These are phyloP conservation scores for Liriodendron chinense DNA, from an alignment of 164 flowering plant species.

Conservation along the genomic window DNA sequence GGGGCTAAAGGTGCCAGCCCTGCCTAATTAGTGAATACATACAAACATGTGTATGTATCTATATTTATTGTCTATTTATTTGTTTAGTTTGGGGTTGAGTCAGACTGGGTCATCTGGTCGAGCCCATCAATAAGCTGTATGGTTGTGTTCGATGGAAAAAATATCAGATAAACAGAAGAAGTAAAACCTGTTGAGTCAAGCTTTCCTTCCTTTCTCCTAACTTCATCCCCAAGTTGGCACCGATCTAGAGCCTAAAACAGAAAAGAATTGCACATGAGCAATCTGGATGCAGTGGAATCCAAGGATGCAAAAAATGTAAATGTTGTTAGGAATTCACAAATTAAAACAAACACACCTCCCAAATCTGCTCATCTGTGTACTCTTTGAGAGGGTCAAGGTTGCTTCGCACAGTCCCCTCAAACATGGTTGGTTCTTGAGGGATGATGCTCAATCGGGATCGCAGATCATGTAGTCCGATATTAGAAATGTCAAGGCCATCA, in stretches of 20 bases:
- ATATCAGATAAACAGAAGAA: background rate
- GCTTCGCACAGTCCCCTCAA: conserved; percentile 40
- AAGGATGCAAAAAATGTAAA: conserved; percentile 4
- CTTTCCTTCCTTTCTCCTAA: conserved; percentile 33
- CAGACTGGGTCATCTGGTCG: too few relatives aligned
- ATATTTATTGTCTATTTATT: too few relatives aligned
- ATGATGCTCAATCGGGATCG: conserved; percentile 42
- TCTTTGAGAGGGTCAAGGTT: conserved; percentile 45
- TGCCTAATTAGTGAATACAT: too few relatives aligned
- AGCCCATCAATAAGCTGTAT: too few relatives aligned
- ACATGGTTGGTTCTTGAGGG: conserved; percentile 51
- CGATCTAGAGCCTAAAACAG: conserved; percentile 36
- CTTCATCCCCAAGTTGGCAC: conserved; percentile 44
- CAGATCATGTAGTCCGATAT: conserved; percentile 42
- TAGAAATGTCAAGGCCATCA: conserved; percentile 35
- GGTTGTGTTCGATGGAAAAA: background rate
- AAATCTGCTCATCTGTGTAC: conserved; percentile 41
- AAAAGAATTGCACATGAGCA: background rate
- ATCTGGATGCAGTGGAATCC: background rate
- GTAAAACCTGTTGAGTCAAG: conserved; percentile 35
- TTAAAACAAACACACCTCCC: conserved; percentile 30
- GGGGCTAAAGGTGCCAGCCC: too few relatives aligned
- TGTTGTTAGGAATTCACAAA: background rate
- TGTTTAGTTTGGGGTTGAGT: too few relatives aligned
- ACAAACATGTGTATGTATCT: too few relatives aligned